Conservation (phyloP, 108 stramenopile species). For the Epithemia pelagica region DNA sequence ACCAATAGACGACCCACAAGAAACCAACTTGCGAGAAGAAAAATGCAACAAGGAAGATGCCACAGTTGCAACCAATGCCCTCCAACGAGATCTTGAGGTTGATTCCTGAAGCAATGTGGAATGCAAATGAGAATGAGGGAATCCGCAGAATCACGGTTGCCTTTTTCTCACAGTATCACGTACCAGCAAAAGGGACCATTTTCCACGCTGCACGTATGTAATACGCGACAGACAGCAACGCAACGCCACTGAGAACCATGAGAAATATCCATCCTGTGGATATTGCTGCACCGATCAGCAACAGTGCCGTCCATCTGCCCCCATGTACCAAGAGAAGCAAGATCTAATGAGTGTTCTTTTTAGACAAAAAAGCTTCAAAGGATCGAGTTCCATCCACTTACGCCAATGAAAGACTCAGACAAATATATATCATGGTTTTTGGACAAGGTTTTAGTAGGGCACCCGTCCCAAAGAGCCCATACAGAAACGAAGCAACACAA, state of each 20-base stretch:
- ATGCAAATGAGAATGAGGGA: too few species aligned
- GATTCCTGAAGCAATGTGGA: slow-evolving; percentile 24
- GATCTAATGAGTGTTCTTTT: too few species aligned
- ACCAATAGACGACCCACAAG: slow-evolving; percentile 52
- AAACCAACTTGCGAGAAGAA: slow-evolving; percentile 30
- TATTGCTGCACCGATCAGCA: background rate
- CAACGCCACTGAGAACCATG: background rate
- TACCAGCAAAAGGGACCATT: slow-evolving; percentile 5
- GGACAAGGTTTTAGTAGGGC: slow-evolving; percentile 5
- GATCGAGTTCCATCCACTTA: too few species aligned
- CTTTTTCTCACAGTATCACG: background rate
- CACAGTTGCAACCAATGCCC: slow-evolving; percentile 34
- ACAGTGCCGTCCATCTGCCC: background rate
- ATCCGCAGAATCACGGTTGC: slow-evolving; percentile 36
- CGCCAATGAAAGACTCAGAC: slow-evolving; percentile 1
- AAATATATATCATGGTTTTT: slow-evolving; percentile 3
- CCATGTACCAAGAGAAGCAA: too few species aligned
- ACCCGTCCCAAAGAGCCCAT: slow-evolving; percentile 4
- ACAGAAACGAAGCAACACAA: slow-evolving; percentile 8
- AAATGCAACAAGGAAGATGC: slow-evolving; percentile 38
- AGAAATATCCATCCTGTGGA: background rate
- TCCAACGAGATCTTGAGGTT: slow-evolving; percentile 41
- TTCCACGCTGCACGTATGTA: slow-evolving; percentile 12
- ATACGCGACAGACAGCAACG: slow-evolving; percentile 4
- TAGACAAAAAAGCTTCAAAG: too few species aligned